These are phyloP conservation scores for Eucalyptus regnans DNA, from an alignment of 345 rosid species.

Conservation along the genomic window DNA sequence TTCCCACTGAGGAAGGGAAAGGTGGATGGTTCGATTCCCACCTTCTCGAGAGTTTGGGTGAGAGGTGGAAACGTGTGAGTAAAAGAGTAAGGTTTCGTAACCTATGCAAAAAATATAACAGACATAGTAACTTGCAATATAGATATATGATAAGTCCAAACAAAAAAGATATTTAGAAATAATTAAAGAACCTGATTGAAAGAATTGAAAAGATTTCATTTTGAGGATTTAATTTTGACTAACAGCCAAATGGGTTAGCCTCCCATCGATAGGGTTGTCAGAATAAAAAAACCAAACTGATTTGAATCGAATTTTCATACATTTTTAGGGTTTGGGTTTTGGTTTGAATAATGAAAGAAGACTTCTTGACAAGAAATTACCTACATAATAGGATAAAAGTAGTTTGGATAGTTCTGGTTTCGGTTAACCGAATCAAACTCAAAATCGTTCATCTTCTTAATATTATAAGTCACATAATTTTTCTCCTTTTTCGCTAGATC, in stretches of 20 bases:
- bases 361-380: too few species aligned
- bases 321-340: too few species aligned
- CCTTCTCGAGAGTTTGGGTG: rapidly evolving
- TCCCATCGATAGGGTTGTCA: neutral
- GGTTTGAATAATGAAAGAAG: neutral
- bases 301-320: neutral
- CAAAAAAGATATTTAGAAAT: neutral
- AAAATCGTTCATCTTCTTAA: neutral
- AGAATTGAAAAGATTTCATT: neutral
- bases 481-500: too few species aligned
- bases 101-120: rapidly evolving
- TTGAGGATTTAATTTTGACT: neutral
- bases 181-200: neutral
- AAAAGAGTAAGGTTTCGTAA: too few species aligned
- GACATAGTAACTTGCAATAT: too few species aligned
- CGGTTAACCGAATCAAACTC: too few species aligned
- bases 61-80: neutral
- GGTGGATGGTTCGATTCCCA: rapidly evolving
- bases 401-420: neutral
- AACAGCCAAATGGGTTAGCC: neutral
- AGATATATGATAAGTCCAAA: too few species aligned
- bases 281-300: rapidly evolving
- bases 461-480: too few species aligned
- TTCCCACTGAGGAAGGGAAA: too few species aligned
- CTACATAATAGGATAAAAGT: too few species aligned